Conservation (phyloP, 139 green algal species). For the Chlorella sp. region DNA sequence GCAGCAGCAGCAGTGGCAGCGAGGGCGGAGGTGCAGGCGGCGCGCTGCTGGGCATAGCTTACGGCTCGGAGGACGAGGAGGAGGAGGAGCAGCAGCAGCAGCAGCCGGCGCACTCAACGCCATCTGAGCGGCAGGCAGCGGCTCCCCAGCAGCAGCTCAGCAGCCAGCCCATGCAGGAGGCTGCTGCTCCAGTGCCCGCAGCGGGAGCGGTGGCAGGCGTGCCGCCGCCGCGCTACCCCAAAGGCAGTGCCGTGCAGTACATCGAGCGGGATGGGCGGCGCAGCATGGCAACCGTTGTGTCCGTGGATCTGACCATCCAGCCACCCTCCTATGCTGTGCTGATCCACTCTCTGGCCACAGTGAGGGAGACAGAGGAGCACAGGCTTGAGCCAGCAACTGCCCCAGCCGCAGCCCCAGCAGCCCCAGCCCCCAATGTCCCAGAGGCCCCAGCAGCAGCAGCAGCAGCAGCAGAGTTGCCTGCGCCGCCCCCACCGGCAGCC, state of each 20-base stretch:
- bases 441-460: neutral
- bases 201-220: neutral
- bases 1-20: conserved; percentile 9
- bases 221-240: neutral
- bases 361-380: conserved; percentile 38
- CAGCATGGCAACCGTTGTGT: conserved; percentile 14
- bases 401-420: conserved; percentile 5
- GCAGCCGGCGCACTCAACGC: too few species aligned
- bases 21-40: conserved; percentile 12
- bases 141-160: neutral
- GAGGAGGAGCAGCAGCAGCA: conserved; percentile 20
- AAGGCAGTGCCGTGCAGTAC: conserved; percentile 20
- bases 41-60: conserved; percentile 46
- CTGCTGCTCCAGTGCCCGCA: neutral
- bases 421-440: neutral
- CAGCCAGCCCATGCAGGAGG: neutral
- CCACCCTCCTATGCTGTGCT: conserved; percentile 36
- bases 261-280: conserved; percentile 14
- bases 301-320: conserved; percentile 24
- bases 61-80: conserved; percentile 55
- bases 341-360: conserved; percentile 20
- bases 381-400: neutral
- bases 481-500: too few species aligned
- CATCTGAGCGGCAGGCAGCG: conserved; percentile 18
- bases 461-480: neutral